These are phyloP conservation scores for Dothistroma septosporum DNA, from an alignment of 2,329 filamentous ascomycete genomes.

Conservation along the genomic window DNA sequence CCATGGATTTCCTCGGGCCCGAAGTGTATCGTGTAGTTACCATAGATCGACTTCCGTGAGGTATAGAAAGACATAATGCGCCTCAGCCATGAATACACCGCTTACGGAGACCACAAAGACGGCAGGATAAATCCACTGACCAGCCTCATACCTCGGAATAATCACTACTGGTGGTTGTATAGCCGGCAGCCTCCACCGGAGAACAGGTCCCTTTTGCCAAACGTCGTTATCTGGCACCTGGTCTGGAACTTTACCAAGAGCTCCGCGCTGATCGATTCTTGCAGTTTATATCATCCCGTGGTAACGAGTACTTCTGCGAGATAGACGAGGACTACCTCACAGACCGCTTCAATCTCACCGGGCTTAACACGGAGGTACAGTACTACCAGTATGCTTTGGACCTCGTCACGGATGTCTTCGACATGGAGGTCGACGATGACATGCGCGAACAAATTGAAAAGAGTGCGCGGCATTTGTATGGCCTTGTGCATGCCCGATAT, in stretches of 20 bases:
- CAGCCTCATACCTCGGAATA: too few species aligned
- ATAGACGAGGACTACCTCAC: slow-evolving; percentile 99
- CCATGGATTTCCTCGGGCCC: not conserved
- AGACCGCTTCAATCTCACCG: slow-evolving; percentile 96
- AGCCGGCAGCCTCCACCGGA: too few species aligned
- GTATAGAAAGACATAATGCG: too few species aligned
- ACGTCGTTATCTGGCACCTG: not conserved
- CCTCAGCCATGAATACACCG: too few species aligned
- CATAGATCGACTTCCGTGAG: too few species aligned
- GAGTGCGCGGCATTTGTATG: slow-evolving; percentile 90
- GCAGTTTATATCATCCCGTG: slow-evolving; percentile 94
- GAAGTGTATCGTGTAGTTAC: not conserved
- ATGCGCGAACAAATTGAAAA: slow-evolving; percentile 98
- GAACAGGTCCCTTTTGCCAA: not conserved
- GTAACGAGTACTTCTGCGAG: slow-evolving; percentile 99
- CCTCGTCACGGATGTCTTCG: slow-evolving; percentile 95
- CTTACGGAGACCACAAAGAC: too few species aligned
- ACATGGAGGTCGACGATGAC: slow-evolving; percentile 96
- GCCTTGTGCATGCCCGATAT: slow-evolving; percentile 91
- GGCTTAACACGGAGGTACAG: slow-evolving; percentile 93
- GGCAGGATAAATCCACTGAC: too few species aligned
- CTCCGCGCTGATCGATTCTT: slow-evolving; percentile 10
- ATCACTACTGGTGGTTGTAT: too few species aligned
- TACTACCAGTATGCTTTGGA: slow-evolving; percentile 99
- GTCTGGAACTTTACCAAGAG: not conserved